These are phyloP conservation scores for Trichosporon asahii DNA, from an alignment of 1,284 basidiomycete genomes.

Conservation along the genomic window DNA sequence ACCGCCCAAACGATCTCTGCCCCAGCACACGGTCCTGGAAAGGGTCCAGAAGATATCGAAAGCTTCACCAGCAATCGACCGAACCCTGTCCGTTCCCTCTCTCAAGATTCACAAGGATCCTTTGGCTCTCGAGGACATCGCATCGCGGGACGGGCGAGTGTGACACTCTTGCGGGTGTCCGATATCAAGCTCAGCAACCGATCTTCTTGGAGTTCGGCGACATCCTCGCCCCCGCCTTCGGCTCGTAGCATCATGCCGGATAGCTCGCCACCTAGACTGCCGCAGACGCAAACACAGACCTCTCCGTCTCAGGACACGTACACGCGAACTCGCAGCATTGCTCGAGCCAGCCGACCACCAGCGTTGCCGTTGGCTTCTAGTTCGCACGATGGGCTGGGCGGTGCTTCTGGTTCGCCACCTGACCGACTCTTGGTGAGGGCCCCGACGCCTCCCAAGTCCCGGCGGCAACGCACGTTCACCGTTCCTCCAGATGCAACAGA, in stretches of 20 bases:
- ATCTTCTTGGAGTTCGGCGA: neutral
- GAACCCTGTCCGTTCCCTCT: neutral
- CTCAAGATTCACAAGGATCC: neutral
- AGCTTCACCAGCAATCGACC: neutral
- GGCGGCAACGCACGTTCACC: neutral
- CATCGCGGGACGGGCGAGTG: neutral
- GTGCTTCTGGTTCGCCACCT: neutral
- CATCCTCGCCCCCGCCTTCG: neutral
- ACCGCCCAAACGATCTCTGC: neutral
- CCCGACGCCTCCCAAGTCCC: neutral
- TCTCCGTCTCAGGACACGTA: neutral
- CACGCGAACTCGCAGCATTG: neutral
- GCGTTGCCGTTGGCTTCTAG: neutral
- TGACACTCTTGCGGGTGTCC: neutral
- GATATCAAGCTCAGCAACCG: neutral
- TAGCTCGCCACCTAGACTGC: neutral
- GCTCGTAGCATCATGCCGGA: neutral
- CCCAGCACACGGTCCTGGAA: neutral
- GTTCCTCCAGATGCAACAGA: neutral
- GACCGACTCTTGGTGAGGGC: neutral
- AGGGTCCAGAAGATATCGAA: neutral
- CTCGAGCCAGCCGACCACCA: slow-evolving; percentile 2
- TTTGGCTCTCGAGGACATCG: neutral
- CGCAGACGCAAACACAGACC: neutral
- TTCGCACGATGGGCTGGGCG: neutral